Conservation (phyloP, 441 rosid genomes). For the Syzygium syzygioides region DNA sequence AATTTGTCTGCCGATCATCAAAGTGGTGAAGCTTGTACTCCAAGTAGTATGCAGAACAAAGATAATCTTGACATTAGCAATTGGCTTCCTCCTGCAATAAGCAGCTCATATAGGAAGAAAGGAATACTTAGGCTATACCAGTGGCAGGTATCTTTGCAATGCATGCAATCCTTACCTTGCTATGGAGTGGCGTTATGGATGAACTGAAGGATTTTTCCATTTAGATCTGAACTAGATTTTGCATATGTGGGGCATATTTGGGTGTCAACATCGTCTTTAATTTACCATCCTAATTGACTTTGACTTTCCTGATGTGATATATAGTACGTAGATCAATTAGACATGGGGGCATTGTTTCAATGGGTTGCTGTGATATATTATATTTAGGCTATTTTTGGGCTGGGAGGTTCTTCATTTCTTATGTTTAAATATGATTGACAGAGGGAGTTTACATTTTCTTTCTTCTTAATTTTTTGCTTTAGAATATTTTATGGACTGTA, state of each 20-base stretch:
- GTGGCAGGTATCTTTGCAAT: slow-evolving; percentile 71
- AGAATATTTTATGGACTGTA: background rate
- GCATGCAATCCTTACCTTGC: background rate
- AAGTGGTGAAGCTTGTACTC: slow-evolving; percentile 54
- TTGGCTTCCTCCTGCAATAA: slow-evolving; percentile 90
- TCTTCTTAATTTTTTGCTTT: background rate
- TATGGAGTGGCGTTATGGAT: background rate
- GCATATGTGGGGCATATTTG: background rate
- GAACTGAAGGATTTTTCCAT: background rate
- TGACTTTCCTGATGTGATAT: background rate
- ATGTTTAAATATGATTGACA: background rate
- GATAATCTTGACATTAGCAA: slow-evolving; percentile 49
- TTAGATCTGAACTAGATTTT: background rate
- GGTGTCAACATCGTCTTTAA: background rate
- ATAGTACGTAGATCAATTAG: background rate
- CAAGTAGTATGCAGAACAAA: slow-evolving; percentile 43
- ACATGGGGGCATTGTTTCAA: background rate
- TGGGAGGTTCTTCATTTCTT: background rate
- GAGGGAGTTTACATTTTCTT: background rate
- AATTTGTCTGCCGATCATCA: slow-evolving; percentile 25
- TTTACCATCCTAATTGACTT: background rate
- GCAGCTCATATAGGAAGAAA: slow-evolving; percentile 66
- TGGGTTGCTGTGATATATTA: background rate
- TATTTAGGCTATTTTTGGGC: background rate
- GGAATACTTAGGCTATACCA: slow-evolving; percentile 82